Evolutionary conservation across 2,329 filamentous ascomycete genomes (phyloP).

Genomic region (Cadophora luteo-olivacea): DNA sequence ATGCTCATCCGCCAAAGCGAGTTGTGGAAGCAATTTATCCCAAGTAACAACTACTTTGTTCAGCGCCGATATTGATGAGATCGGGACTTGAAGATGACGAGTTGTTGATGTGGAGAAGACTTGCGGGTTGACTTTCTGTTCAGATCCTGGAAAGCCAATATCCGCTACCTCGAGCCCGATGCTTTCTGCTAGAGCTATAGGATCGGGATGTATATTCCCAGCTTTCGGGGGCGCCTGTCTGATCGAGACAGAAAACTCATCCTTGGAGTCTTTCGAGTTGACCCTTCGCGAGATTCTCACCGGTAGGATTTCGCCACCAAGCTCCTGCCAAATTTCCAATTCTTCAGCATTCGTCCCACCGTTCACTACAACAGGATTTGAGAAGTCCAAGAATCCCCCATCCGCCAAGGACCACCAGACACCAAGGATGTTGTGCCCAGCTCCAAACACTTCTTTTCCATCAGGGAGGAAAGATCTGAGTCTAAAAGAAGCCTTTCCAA

Average conservation of each 20-base stretch:
- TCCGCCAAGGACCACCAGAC: background rate
- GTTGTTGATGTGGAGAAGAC: background rate
- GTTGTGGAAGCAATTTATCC: background rate
- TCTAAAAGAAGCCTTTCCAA: background rate
- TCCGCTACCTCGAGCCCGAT: background rate
- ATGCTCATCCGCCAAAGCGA: background rate
- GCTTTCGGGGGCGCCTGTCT: background rate
- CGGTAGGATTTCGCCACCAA: background rate
- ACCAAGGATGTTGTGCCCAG: background rate
- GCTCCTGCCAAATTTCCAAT: background rate
- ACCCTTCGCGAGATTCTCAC: background rate
- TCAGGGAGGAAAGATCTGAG: background rate
- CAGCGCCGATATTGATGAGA: background rate
- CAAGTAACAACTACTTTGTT: background rate
- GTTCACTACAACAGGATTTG: background rate
- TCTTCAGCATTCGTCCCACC: background rate
- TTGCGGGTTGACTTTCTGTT: background rate
- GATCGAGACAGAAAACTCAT: background rate
- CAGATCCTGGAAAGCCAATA: background rate
- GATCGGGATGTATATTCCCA: background rate
- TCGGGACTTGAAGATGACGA: background rate
- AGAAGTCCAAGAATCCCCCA: background rate
- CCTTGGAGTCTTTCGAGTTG: background rate
- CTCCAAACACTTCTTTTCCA: background rate
- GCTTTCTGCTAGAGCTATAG: background rate